A percentile compares a stretch with the other conserved stretches of the same genome.
Evolutionary conservation across 2,329 filamentous ascomycete genomes (phyloP).

Genomic region (Parafenestella ontariensis): DNA sequence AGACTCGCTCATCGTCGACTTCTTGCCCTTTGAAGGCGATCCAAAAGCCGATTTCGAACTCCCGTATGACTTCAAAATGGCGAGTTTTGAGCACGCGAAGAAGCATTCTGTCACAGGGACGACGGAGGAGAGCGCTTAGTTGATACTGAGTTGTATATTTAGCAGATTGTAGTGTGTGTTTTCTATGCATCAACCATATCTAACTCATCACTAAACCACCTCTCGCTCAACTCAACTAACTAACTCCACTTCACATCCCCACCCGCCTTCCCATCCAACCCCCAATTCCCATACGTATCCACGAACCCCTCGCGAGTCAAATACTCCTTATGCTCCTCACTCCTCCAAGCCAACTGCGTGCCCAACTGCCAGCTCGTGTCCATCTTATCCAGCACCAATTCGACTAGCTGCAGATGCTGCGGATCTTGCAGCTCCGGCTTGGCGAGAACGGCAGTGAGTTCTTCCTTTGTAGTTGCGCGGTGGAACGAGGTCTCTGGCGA

Average conservation of each 20-base stretch:
- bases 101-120: slow-evolving; percentile 32
- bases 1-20: slow-evolving; percentile 65
- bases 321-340: slow-evolving; percentile 44
- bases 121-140: slow-evolving; percentile 31
- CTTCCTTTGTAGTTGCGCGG: slow-evolving; percentile 45
- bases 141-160: neutral
- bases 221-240: no score
- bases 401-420: slow-evolving; percentile 48
- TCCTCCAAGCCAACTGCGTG: slow-evolving; percentile 49
- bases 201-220: no score
- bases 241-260: slow-evolving; percentile 37
- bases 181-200: no score
- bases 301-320: slow-evolving; percentile 50
- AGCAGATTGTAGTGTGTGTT: no score
- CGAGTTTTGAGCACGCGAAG: slow-evolving; percentile 45
- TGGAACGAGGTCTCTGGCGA: slow-evolving; percentile 44
- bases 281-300: slow-evolving; percentile 44
- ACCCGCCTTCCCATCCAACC: slow-evolving; percentile 25
- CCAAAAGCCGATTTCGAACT: slow-evolving; percentile 62
- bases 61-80: slow-evolving; percentile 59
- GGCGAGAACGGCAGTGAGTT: slow-evolving; percentile 47
- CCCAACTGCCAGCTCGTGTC: slow-evolving; percentile 41
- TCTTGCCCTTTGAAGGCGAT: slow-evolving; percentile 60
- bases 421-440: slow-evolving; percentile 41
- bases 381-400: slow-evolving; percentile 50